Evolutionary conservation across 805 yeast species (phyloP), one percentile per base, ranked within the genome.

Genomic region (Candida xyloterini): DNA sequence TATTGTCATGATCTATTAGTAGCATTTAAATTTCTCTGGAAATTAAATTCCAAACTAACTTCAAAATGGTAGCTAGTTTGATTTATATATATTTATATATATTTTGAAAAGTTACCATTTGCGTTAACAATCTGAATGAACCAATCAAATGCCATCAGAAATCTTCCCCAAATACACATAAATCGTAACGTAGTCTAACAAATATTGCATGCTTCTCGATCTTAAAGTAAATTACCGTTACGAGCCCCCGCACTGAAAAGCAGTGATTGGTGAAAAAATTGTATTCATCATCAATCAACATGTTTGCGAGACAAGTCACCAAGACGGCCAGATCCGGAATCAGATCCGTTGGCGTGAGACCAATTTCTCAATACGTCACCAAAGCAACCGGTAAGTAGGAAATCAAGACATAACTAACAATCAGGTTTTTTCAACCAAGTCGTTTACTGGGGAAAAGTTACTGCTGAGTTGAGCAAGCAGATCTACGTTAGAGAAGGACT

Each of bases 401-500:
- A 23, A 7, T n/a, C 16, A 14, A 20, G 14, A 33, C 36, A 44
- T 4, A 11, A 4, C 28, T 44, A 40, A 35, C 39, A 18, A 15
- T 45, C 48, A 60, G 67, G 48, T 43, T 42, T 61, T 36, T 61
- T 72, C 51, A 76, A 81, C 67, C 55, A 71, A 47, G 72, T 90
- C 43, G 64, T 86, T 43, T 93, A 87, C 84, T 93, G 93, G 85
- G 70, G 80, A 42, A 76, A 76, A 55, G 78, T 75, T 31, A 62
- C 71, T 35, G 71, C 65, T 43, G 79, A 76, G 58, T 50, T 74
- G 31, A 70, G 76, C 45, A 84, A 84, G 67, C 76, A 79, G 66
- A 85, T 93, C 47, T 93, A 91, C 78, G 69, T 81, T 60, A 84
- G 85, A 67, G 99, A 93, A 72, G 95, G 89, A 50, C 71, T 93